These are phyloP conservation scores for Starmerella geochares DNA, from an alignment of 805 yeast genomes.

Conservation along the genomic window DNA sequence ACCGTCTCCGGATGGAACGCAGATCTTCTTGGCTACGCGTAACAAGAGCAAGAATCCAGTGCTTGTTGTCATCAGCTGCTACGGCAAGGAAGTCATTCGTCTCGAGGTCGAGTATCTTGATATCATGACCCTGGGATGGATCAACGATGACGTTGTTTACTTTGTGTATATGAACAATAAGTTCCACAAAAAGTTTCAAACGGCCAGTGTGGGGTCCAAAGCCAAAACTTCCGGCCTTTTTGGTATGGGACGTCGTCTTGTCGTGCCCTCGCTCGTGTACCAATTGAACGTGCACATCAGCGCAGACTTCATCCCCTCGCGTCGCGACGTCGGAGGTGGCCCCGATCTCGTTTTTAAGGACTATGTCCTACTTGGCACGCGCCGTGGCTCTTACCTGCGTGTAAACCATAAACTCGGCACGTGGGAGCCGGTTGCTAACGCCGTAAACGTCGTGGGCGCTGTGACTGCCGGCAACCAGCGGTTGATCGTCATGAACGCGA, in stretches of 20 bases:
- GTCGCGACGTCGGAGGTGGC: constrained; percentile 9
- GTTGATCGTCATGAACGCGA: neutral
- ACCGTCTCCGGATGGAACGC: constrained; percentile 21
- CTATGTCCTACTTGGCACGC: constrained; percentile 17
- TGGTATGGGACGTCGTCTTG: constrained; percentile 16
- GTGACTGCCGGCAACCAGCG: constrained; percentile 4
- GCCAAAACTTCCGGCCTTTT: constrained; percentile 14
- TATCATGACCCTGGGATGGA: constrained; percentile 21
- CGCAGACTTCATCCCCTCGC: constrained; percentile 15
- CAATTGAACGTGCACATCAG: constrained; percentile 12
- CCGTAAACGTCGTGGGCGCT: constrained; percentile 17
- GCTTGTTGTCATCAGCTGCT: constrained; percentile 16
- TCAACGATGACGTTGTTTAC: constrained; percentile 17
- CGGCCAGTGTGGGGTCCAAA: constrained; percentile 12
- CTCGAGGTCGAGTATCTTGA: constrained; percentile 18
- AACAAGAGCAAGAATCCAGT: constrained; percentile 3
- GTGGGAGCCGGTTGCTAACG: constrained; percentile 18
- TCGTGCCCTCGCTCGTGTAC: constrained; percentile 9
- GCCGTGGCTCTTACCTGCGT: constrained; percentile 16
- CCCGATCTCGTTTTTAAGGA: constrained; percentile 18
- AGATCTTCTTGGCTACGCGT: constrained; percentile 17
- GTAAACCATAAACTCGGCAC: constrained; percentile 14
- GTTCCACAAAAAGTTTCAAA: constrained; percentile 23
- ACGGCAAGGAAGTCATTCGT: constrained; percentile 19
- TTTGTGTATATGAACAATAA: constrained; percentile 20